Conservation (phyloP, 108 stramenopile genomes). For the Aureococcus anophagefferens region DNA sequence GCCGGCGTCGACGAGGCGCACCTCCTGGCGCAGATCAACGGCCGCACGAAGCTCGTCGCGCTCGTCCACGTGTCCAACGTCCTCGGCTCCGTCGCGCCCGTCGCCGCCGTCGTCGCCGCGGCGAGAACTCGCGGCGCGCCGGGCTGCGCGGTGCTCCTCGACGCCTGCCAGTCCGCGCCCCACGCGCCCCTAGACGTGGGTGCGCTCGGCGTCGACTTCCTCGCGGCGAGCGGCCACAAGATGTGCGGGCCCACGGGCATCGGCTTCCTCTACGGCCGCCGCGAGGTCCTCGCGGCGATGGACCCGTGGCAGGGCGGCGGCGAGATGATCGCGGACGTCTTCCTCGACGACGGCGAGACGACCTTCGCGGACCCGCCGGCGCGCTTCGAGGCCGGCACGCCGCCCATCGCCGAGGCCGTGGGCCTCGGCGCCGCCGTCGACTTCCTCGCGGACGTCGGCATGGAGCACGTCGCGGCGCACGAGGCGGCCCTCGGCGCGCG, state of each 20-base stretch:
- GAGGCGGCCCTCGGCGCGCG: background rate
- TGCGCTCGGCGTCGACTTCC: slow-evolving; percentile 76
- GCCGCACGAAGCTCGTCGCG: slow-evolving; percentile 73
- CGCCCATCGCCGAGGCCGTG: slow-evolving; percentile 84
- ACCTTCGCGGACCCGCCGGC: slow-evolving; percentile 77
- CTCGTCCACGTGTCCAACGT: slow-evolving; percentile 84
- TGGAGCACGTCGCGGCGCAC: background rate
- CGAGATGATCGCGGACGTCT: slow-evolving; percentile 89
- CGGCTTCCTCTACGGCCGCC: slow-evolving; percentile 79
- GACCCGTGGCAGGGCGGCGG: slow-evolving; percentile 83
- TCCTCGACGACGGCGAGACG: slow-evolving; percentile 49
- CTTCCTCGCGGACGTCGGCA: slow-evolving; percentile 53
- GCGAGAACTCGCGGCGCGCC: slow-evolving; percentile 56
- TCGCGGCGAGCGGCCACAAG: slow-evolving; percentile 93
- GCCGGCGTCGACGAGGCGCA: slow-evolving; percentile 57
- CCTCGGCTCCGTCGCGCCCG: slow-evolving; percentile 70
- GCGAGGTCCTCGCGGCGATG: slow-evolving; percentile 67
- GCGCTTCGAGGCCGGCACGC: slow-evolving; percentile 91
- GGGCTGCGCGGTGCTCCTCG: slow-evolving; percentile 65
- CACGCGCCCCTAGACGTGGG: slow-evolving; percentile 81
- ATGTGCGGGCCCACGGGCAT: slow-evolving; percentile 96
- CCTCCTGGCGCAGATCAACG: slow-evolving; percentile 36
- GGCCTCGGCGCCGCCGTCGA: slow-evolving; percentile 80
- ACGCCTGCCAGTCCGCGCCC: slow-evolving; percentile 74
- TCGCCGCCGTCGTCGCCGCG: slow-evolving; percentile 58